Evolutionary conservation across 805 yeast species (phyloP), one percentile per base, ranked within the genome.

Genomic region (Phaffomyces thermotolerans): DNA sequence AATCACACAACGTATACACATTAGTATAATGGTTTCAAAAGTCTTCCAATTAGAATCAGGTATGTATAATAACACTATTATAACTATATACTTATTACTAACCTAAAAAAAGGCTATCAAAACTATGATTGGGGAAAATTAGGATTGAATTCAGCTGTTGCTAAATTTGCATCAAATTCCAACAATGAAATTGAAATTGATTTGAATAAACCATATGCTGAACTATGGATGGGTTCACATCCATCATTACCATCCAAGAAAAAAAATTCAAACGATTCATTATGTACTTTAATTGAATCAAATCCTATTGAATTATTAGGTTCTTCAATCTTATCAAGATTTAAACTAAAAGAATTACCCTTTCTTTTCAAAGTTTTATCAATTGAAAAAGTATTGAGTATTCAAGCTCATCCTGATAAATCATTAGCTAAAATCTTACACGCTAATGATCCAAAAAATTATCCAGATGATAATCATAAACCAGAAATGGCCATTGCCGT

Each of bases 401-500:
- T 93, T 63, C 99, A 93, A 69, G 98, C 99, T 18, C 99, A 93
- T 62, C 99, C 99, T 25, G 97, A 93, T 68, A 93, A 93, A 69
- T 63, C 72, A 13, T 72, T 93, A 46, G 99, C 84, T 33, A 78
- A 74, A 38, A 77, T 78, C 50, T 73, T 93, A 56, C 95, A 84
- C 59, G 74, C 75, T 15, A 66, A 72, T 25, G 98, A 93, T 67
- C 98, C 99, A 44, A 79, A 80, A 57, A 85, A 93, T 68, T 93
- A 93, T 64, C 98, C 98, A 4, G 99, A 93, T 68, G 95, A 83
- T 63, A 93, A 93, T 71, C 99, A 93, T 68, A 93, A 93, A 71
- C 99, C 99, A n/a, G 99, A 93, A 66, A 93, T 93, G 99, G 98
- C 99, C 40, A 79, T 93, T 59, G 99, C 99, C 8, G 81, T 93